Conservation (phyloP, 2,329 filamentous ascomycete species). For the Sporothrix phasma region DNA sequence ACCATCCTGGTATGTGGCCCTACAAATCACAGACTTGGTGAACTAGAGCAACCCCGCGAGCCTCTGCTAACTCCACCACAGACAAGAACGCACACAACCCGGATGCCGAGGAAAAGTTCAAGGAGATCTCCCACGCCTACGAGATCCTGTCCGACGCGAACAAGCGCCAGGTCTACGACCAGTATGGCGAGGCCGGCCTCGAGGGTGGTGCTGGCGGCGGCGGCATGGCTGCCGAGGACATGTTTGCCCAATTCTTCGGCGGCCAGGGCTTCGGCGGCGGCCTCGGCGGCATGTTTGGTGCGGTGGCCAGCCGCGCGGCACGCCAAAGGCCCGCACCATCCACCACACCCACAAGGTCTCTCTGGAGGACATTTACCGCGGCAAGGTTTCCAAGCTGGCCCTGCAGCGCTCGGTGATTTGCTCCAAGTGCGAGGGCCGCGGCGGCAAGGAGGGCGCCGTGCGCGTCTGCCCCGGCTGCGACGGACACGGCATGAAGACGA, state of each 20-base stretch:
- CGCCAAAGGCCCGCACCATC: constrained; percentile 84
- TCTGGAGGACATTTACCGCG: constrained; percentile 94
- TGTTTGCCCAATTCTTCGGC: constrained; percentile 96
- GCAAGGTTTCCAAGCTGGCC: constrained; percentile 94
- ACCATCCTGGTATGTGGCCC: constrained; percentile 64
- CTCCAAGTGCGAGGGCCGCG: constrained; percentile 83
- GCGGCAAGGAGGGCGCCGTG: constrained; percentile 96
- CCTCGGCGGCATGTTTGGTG: constrained; percentile 68
- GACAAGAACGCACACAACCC: constrained; percentile 97
- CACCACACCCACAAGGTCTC: constrained; percentile 98
- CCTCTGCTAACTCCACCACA: constrained; percentile 28
- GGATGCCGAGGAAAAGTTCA: constrained; percentile 93
- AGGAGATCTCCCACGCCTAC: constrained; percentile 91
- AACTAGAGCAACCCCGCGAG: not conserved
- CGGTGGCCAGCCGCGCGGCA: constrained; percentile 66
- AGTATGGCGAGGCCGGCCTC: constrained; percentile 94
- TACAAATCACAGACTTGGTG: not conserved
- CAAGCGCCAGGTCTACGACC: constrained; percentile 87
- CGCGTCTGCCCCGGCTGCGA: constrained; percentile 86
- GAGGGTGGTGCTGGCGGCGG: constrained; percentile 72
- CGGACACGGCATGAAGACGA: constrained; percentile 96
- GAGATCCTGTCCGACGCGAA: constrained; percentile 87
- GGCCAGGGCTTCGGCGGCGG: constrained; percentile 63
- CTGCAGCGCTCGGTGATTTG: constrained; percentile 97
- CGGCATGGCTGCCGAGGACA: constrained; percentile 90